Evolutionary conservation across 768 basidiomycete species (phyloP).

Genomic region (Hirschioporus abietinus): DNA sequence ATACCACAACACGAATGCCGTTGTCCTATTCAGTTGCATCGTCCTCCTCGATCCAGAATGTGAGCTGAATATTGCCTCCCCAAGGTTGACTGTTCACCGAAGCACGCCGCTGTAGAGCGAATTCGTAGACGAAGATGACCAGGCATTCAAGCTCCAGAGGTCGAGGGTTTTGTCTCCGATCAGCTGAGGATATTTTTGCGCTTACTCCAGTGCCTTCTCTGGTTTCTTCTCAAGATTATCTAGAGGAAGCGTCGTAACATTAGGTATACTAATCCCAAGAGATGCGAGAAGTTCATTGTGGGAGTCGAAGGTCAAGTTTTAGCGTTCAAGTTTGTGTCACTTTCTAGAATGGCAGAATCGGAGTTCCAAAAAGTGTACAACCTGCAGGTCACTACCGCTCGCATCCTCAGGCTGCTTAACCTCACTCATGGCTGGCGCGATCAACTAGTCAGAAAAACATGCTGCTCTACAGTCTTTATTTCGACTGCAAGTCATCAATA

Average conservation of each 20-base stretch:
- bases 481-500: too few relatives aligned
- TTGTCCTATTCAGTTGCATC: background rate
- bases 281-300: background rate
- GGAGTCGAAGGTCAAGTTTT: background rate
- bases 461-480: too few relatives aligned
- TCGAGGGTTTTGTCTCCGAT: background rate
- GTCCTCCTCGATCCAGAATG: background rate
- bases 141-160: background rate
- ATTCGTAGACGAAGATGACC: background rate
- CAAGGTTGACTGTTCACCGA: background rate
- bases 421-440: too few relatives aligned
- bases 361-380: background rate
- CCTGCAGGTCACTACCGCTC: too few relatives aligned
- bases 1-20: background rate
- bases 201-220: background rate
- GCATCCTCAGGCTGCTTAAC: too few relatives aligned
- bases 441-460: too few relatives aligned
- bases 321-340: too few relatives aligned
- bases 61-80: background rate
- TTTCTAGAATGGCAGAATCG: background rate
- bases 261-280: background rate
- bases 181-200: background rate
- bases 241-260: background rate
- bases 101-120: background rate
- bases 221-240: background rate